Percentiles rank a stretch among this genome's conserved stretches.
phyloP scores from a whole-genome alignment of 202 grass and related monocot species.

The Panicum hallii region DNA sequence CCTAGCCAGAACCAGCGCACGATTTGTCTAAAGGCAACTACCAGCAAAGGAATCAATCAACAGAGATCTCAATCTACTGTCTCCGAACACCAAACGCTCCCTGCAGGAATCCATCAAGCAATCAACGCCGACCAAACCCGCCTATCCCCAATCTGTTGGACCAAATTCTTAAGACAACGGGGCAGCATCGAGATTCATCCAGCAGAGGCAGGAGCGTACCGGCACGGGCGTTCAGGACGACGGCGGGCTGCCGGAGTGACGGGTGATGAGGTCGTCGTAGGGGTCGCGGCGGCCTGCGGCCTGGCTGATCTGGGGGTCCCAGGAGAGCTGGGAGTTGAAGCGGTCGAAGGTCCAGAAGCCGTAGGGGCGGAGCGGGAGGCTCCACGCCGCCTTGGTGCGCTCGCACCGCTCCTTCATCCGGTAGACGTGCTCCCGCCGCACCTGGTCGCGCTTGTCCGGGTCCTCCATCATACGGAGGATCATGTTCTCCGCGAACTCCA shows the following conservation, averaged over 20 bases:
- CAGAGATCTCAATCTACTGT: not conserved
- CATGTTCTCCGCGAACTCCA: slow-evolving; percentile 98
- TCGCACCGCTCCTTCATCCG: slow-evolving; percentile 82
- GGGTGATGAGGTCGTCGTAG: slow-evolving; percentile 79
- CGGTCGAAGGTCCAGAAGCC: slow-evolving; percentile 98
- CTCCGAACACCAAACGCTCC: not conserved
- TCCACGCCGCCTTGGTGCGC: slow-evolving; percentile 86
- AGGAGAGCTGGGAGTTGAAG: slow-evolving; percentile 89
- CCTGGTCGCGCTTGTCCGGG: slow-evolving; percentile 72
- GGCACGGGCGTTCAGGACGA: slow-evolving; percentile 18
- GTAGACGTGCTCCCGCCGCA: slow-evolving; percentile 85
- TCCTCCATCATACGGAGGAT: slow-evolving; percentile 97
- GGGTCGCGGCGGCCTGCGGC: slow-evolving; percentile 85
- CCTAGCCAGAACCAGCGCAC: not conserved
- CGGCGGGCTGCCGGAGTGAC: slow-evolving; percentile 42
- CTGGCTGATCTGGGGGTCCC: slow-evolving; percentile 88
- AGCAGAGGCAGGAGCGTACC: not conserved
- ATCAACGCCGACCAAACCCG: not conserved
- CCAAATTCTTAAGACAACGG: not conserved
- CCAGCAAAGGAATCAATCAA: not conserved
- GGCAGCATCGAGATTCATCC: slow-evolving; percentile 15
- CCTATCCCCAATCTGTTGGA: not conserved
- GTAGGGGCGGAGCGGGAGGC: slow-evolving; percentile 83
- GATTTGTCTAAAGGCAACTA: not conserved
- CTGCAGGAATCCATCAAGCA: not conserved